A percentile compares a stretch with the other conserved stretches of the same genome.
Conservation (phyloP, 768 basidiomycete species). For the Leccinum longicurvipes region DNA sequence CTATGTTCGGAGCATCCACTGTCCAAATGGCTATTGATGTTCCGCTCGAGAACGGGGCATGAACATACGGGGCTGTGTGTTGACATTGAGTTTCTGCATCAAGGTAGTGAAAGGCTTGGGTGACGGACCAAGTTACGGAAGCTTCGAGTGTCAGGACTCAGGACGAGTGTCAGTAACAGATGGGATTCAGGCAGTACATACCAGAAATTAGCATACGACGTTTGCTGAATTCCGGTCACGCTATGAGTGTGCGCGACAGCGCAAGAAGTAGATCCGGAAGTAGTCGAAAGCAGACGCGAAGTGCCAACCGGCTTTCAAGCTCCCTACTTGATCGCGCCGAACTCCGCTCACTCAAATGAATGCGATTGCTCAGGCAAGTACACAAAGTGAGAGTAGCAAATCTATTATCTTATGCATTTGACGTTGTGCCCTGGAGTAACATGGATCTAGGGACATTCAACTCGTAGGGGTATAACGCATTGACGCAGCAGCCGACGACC, state of each 20-base stretch:
- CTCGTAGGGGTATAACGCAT: conserved; percentile 6
- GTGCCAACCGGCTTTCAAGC: too few relatives aligned
- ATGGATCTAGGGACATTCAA: conserved; percentile 4
- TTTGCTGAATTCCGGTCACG: neutral
- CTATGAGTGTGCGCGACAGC: neutral
- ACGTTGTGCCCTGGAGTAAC: neutral
- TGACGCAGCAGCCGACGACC: neutral
- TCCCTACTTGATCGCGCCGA: too few relatives aligned
- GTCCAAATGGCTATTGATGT: conserved; percentile 55
- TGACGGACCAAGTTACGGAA: conserved; percentile 26
- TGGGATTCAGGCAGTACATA: conserved; percentile 6
- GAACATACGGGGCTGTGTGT: conserved; percentile 49
- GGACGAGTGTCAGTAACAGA: neutral
- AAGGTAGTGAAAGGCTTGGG: neutral
- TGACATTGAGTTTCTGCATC: neutral
- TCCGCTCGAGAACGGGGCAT: conserved; percentile 34
- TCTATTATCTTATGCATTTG: conserved; percentile 1
- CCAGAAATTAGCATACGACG: conserved; percentile 13
- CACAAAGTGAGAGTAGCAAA: neutral
- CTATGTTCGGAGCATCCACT: conserved; percentile 36
- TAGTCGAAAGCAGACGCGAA: neutral
- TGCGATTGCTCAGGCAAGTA: neutral
- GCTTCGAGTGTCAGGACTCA: neutral
- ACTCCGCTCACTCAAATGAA: neutral
- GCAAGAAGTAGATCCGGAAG: too few relatives aligned